Conservation (phyloP, 805 yeast species). For the Ogataea glucozyma region DNA sequence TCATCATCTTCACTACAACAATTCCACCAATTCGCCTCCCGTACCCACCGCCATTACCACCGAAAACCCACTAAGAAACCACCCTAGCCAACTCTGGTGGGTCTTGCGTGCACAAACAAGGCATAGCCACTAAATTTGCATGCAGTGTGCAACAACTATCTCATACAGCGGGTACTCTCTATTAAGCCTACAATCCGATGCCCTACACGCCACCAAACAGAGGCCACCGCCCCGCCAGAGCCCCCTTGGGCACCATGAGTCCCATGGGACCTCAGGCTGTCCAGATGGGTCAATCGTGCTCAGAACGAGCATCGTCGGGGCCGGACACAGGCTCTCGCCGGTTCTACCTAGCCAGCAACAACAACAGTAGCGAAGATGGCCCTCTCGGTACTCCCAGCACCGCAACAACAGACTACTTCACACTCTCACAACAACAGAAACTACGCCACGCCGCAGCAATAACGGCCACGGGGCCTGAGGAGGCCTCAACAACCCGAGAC, state of each 20-base stretch:
- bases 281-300: too few relatives aligned
- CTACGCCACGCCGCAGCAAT: not conserved
- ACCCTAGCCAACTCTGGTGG: too few relatives aligned
- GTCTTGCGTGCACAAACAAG: too few relatives aligned
- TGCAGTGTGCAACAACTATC: not conserved
- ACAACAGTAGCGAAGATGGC: slow-evolving; percentile 14
- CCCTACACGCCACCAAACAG: slow-evolving; percentile 33
- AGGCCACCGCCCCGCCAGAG: slow-evolving; percentile 3
- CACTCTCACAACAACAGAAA: slow-evolving; percentile 1
- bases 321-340: slow-evolving; percentile 14
- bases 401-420: not conserved
- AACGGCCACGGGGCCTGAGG: not conserved
- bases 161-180: slow-evolving; percentile 8
- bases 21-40: too few relatives aligned
- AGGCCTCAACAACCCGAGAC: slow-evolving; percentile 9
- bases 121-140: not conserved
- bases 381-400: too few relatives aligned
- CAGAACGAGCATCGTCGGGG: slow-evolving; percentile 6
- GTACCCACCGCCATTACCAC: too few relatives aligned
- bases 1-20: too few relatives aligned
- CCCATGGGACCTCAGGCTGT: too few relatives aligned
- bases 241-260: too few relatives aligned
- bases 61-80: too few relatives aligned
- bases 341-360: slow-evolving; percentile 16
- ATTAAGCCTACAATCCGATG: slow-evolving; percentile 15